phyloP scores from a whole-genome alignment of 495 filamentous ascomycete genomes.

The Parachaetomium inaequale region DNA sequence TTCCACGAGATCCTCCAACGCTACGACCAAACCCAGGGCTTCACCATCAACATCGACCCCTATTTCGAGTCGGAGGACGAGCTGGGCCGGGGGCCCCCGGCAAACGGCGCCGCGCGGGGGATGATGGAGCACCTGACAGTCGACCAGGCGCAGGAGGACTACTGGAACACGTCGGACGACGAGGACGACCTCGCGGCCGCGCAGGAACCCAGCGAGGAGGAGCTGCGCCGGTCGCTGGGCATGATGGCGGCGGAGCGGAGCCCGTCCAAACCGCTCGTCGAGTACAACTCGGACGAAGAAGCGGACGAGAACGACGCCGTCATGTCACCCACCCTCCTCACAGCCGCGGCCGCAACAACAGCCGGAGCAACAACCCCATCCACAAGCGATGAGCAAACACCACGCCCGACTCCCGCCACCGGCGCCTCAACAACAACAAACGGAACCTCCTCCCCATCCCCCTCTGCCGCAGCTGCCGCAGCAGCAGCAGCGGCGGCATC shows the following conservation, averaged over 20 bases:
- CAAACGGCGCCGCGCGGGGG: conserved; percentile 58
- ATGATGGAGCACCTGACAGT: conserved; percentile 65
- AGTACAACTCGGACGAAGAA: conserved; percentile 81
- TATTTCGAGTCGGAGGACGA: conserved; percentile 49
- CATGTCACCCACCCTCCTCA: conserved; percentile 34
- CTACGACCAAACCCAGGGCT: conserved; percentile 79
- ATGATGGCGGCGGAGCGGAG: conserved; percentile 42
- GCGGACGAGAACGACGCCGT: conserved; percentile 50
- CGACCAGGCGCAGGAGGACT: conserved; percentile 85
- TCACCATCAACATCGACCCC: conserved; percentile 55
- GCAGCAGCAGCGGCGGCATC: conserved; percentile 15
- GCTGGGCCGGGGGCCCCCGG: conserved; percentile 48
- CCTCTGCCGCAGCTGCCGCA: conserved; percentile 23
- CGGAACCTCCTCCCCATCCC: background rate
- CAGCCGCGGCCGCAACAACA: conserved; percentile 9
- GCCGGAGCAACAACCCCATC: background rate
- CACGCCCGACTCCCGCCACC: background rate
- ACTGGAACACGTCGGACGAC: conserved; percentile 91
- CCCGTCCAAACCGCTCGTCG: conserved; percentile 70
- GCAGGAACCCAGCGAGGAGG: conserved; percentile 24
- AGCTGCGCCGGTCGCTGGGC: background rate
- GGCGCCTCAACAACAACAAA: background rate
- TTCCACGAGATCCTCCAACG: conserved; percentile 71
- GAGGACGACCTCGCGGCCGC: conserved; percentile 58
- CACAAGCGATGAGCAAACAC: conserved; percentile 16